Conservation (phyloP, 108 stramenopile species). For the Skeletonema menzelii region DNA sequence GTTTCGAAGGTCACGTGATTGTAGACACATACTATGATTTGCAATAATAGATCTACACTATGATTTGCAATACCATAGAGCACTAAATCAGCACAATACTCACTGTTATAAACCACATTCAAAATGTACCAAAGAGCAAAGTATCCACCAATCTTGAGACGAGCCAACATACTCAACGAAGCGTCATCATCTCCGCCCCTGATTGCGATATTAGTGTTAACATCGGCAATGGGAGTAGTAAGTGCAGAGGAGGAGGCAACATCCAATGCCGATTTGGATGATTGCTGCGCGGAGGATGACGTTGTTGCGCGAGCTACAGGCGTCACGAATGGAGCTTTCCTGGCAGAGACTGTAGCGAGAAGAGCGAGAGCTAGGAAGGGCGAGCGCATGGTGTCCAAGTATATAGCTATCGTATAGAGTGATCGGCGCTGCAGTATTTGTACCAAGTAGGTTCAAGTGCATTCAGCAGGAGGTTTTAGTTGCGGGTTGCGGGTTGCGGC, state of each 20-base stretch:
- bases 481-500: no score
- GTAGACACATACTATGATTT: background rate
- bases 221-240: background rate
- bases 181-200: conserved; percentile 14
- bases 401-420: no score
- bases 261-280: background rate
- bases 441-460: no score
- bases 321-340: background rate
- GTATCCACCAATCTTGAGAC: conserved; percentile 74
- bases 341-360: background rate
- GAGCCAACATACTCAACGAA: background rate
- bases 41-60: background rate
- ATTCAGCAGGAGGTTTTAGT: no score
- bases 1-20: background rate
- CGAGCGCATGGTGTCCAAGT: background rate
- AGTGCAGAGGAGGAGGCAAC: background rate
- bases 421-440: no score
- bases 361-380: background rate
- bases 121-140: conserved; percentile 97
- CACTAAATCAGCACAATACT: conserved; percentile 35
- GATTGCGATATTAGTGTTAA: background rate
- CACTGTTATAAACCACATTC: conserved; percentile 96
- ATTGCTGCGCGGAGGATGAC: background rate
- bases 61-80: background rate
- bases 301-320: background rate